These are phyloP conservation scores for Cutaneotrichosporon dermatis DNA, from an alignment of 1,284 basidiomycete genomes.

Conservation along the genomic window DNA sequence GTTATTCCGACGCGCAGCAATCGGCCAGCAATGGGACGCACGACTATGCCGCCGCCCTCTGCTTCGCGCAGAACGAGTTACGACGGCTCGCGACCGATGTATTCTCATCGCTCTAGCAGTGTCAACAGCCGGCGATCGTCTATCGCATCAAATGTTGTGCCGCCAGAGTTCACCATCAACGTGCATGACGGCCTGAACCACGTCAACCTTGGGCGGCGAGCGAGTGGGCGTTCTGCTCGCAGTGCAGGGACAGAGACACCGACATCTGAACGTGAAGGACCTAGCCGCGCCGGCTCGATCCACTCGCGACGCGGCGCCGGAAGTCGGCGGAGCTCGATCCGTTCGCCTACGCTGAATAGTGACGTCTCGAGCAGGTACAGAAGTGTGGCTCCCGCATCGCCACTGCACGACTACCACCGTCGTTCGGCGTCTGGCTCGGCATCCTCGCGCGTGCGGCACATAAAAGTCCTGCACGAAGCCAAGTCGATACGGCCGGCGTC, in stretches of 20 bases:
- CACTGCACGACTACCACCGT: constrained; percentile 44
- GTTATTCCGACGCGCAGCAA: constrained; percentile 34
- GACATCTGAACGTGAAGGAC: constrained; percentile 41
- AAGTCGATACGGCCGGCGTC: constrained; percentile 32
- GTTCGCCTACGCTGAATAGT: constrained; percentile 33
- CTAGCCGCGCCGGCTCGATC: constrained; percentile 36
- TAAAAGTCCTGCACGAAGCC: constrained; percentile 40
- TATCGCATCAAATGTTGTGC: constrained; percentile 36
- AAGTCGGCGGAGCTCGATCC: constrained; percentile 27
- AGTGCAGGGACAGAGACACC: constrained; percentile 45
- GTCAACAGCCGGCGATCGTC: constrained; percentile 49
- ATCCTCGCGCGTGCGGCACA: constrained; percentile 38
- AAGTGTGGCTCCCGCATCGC: constrained; percentile 25
- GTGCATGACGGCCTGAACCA: constrained; percentile 27
- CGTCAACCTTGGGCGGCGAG: constrained; percentile 32
- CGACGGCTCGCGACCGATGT: constrained; percentile 31
- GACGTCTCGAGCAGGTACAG: constrained; percentile 21
- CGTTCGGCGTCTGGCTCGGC: constrained; percentile 36
- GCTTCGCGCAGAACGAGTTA: constrained; percentile 31
- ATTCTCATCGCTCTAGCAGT: constrained; percentile 45
- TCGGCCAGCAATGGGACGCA: constrained; percentile 25
- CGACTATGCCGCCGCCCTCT: constrained; percentile 11
- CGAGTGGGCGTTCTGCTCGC: constrained; percentile 9
- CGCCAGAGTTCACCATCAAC: constrained; percentile 27
- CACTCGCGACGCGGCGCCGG: constrained; percentile 27